Conservation (phyloP, 495 filamentous ascomycete genomes). For the Penicillium parvum region DNA sequence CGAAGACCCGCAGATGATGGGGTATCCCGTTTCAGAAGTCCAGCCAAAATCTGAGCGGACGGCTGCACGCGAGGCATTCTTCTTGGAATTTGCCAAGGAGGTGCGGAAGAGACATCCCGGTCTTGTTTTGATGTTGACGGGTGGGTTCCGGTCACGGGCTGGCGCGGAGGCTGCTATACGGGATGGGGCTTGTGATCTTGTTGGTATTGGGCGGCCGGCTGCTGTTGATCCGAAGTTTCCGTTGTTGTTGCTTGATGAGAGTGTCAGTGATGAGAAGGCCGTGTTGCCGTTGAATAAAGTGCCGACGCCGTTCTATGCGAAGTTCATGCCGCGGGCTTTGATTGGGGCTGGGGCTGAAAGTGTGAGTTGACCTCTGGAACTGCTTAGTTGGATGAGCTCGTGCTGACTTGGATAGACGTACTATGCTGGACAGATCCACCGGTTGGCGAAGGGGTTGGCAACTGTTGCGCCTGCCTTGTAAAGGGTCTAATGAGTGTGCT, state of each 20-base stretch:
- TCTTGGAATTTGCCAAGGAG: constrained; percentile 51
- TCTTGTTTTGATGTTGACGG: constrained; percentile 48
- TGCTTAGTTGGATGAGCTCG: too few species aligned
- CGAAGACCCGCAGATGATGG: constrained; percentile 47
- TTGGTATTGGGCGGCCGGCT: constrained; percentile 55
- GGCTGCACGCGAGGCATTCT: constrained; percentile 55
- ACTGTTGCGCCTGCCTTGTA: constrained; percentile 26
- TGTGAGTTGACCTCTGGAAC: constrained; percentile 33
- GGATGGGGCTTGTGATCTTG: constrained; percentile 51
- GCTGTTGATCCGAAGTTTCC: constrained; percentile 47
- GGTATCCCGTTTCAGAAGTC: constrained; percentile 8
- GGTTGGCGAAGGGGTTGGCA: constrained; percentile 33
- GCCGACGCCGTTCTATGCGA: constrained; percentile 27
- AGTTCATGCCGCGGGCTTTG: constrained; percentile 31
- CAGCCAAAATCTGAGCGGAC: constrained; percentile 36
- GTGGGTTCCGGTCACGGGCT: constrained; percentile 51
- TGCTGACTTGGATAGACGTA: constrained; percentile 26
- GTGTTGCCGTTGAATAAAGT: constrained; percentile 34
- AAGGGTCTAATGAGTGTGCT: neutral
- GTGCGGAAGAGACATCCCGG: constrained; percentile 41
- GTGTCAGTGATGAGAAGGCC: constrained; percentile 47
- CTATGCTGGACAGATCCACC: constrained; percentile 38
- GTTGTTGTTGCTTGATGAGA: constrained; percentile 48
- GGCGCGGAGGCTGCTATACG: constrained; percentile 52
- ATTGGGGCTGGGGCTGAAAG: constrained; percentile 44